Base-by-base conservation (phyloP, 306 rosid genomes). In the Hylodesmum podocarpum region DNA sequence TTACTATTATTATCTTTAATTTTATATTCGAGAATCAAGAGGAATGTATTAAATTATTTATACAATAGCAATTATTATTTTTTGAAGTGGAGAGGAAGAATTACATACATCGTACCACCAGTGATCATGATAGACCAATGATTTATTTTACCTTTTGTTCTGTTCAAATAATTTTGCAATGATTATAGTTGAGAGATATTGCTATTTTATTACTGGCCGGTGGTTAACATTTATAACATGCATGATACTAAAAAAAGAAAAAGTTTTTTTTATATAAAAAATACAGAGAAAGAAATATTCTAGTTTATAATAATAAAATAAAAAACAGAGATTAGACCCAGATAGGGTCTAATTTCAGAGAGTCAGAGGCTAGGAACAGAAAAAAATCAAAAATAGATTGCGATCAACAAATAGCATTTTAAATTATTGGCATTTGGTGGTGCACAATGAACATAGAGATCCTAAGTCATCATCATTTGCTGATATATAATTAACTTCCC, bases 101-200 rank as follows among this genome's bases (percentile, higher is more conserved):
- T n/a, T 50, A 36, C 73, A 66, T 50, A 36, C 73, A 66, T 65
- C 66, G 69, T 67, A 40, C 61, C 16, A 22, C 54, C 37, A 54
- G 34, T 33, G 74, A 68, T 80, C 61, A 66, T 73, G 19, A 34
- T 41, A 54, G 51, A 77, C 25, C 57, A 54, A 77, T 67, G 16
- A 70, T 59, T 61, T 55, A 62, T 77, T 66, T 70, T 16, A 19
- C 46, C 15, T 70, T 74, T 70, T 12, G 41, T 50, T 68, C 72
- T 55, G 18, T 37, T 37, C 57, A 63, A 84, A 87, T 87, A 78
- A 82, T 70, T 82, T 71, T 69, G 67, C 85, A 74, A 87, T 84
- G 84, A 82, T 87, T 73, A 34, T 75, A 19, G 40, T 66, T 16
- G 44, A 40, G 58, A 66, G 59, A 77, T 75, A 44, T 40, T 27